Evolutionary conservation across 2,329 filamentous ascomycete species (phyloP), one percentile per base, ranked within the genome.

Genomic region (Aspergillus nomiae): DNA sequence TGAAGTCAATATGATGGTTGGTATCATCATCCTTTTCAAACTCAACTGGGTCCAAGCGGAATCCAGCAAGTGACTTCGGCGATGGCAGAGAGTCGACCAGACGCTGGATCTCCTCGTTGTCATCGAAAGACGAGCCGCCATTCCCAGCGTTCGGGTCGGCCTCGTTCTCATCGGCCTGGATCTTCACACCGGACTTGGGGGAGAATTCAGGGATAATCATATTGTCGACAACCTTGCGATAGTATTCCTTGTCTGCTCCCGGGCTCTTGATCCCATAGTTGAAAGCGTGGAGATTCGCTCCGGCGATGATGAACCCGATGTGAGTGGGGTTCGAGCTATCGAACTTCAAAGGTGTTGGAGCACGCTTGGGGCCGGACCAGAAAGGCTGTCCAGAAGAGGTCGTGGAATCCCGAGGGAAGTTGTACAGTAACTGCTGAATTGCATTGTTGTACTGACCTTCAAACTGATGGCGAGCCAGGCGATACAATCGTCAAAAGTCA

Each of bases 1-100:
- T 98, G 83, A 99, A 99, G 80, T 98, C 95, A 73, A 99, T 99
- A 83, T 99, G 95, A 79, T 95, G 88, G 79, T 99, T 99, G 57
- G 90, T 92, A 78, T 99, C 96, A 73, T 99, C 95, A 69, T 99
- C 95, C 85, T 99, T 99, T 81, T 99, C 93, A 73, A 99, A 99
- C 72, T 98, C 95, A 7, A 98, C 95, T 3, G 94, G 92, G 61
- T 89, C 88, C 58, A 99, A 83, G 80, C 94, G 94, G 85, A 96
- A 96, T 38, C 92, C 93, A 30, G 92, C 90, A 56, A 99, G 82
- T 46, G 89, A 88, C 76, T 90, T 94, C 19, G 94, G 89, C 6
- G 89, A 82, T 1, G 95, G 95, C 36, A 99, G 84, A 65, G 87
- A 86, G 19, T 87, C 83, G 19, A 89, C 85, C 56, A 99, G 87